phyloP scores from a whole-genome alignment of 2,329 filamentous ascomycete genomes.

The Sporothrix curviconia region DNA sequence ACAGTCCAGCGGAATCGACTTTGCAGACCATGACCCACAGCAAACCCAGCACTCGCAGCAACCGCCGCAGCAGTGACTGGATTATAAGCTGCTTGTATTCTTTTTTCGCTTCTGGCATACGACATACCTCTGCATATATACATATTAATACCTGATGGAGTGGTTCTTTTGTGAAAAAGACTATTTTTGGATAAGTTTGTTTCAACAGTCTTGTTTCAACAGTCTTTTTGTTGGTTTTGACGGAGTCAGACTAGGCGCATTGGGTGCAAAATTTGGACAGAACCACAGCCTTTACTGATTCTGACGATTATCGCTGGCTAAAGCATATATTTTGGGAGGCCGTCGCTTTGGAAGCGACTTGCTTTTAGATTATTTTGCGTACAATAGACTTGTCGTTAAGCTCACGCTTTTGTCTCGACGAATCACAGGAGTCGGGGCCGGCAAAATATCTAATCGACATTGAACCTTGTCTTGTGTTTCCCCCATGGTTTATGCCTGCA shows the following conservation, averaged over 20 bases:
- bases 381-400: conserved; percentile 2
- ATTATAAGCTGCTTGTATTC: background rate
- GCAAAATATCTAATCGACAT: background rate
- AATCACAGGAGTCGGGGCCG: background rate
- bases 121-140: too few species aligned
- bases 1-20: conserved; percentile 12
- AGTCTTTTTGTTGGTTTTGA: background rate
- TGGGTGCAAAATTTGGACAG: background rate
- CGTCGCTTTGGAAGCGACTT: background rate
- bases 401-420: conserved; percentile 1
- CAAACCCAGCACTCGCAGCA: background rate
- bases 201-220: too few species aligned
- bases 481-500: background rate
- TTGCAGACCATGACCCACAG: background rate
- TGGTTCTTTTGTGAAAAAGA: background rate
- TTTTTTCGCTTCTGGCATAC: too few species aligned
- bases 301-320: background rate
- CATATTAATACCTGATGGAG: too few species aligned
- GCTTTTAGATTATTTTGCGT: background rate
- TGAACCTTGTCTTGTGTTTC: background rate
- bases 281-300: background rate
- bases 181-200: background rate
- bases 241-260: conserved; percentile 6
- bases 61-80: background rate
- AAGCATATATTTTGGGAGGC: background rate